A percentile compares a stretch with the other conserved stretches of the same genome.
Conservation (phyloP, 352 stramenopile genomes). For the Pythium biforme region DNA sequence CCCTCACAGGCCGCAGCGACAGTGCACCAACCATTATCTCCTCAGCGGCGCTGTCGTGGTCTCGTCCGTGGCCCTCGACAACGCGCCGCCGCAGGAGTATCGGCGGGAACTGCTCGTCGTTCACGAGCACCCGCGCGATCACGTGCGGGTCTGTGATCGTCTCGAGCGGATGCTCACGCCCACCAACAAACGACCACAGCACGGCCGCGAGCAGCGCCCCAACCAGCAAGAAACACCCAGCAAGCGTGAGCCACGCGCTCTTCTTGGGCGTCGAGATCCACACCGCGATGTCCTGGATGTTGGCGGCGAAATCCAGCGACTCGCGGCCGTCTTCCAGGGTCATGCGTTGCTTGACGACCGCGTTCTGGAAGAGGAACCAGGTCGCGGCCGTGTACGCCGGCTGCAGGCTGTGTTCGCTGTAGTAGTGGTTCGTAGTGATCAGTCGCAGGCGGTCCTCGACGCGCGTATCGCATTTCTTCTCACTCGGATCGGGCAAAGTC, state of each 20-base stretch:
- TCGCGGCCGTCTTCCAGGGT: neutral
- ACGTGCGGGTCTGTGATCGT: neutral
- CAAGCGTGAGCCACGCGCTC: slow-evolving; percentile 12
- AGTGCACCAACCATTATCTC: no score
- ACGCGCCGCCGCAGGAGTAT: neutral
- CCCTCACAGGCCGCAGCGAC: no score
- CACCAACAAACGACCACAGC: neutral
- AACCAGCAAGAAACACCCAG: slow-evolving; percentile 6
- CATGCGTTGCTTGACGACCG: neutral
- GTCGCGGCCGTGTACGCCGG: slow-evolving; percentile 9
- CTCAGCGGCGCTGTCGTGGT: no score
- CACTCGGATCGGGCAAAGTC: no score
- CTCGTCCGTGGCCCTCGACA: no score
- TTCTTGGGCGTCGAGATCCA: slow-evolving; percentile 5
- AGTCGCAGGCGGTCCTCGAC: neutral
- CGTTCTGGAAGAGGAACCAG: slow-evolving; percentile 12
- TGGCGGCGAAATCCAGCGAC: slow-evolving; percentile 16
- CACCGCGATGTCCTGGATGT: slow-evolving; percentile 11
- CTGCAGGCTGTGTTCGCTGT: slow-evolving; percentile 17
- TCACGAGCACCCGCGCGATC: slow-evolving; percentile 4
- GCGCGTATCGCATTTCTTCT: no score
- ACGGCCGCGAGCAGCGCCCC: neutral
- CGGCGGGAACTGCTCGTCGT: slow-evolving; percentile 8
- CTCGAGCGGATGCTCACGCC: neutral
- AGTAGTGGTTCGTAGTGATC: slow-evolving; percentile 10